These are phyloP conservation scores for Saccharomyces hybrid DNA, from an alignment of 1,139 yeast species.

Conservation along the genomic window DNA sequence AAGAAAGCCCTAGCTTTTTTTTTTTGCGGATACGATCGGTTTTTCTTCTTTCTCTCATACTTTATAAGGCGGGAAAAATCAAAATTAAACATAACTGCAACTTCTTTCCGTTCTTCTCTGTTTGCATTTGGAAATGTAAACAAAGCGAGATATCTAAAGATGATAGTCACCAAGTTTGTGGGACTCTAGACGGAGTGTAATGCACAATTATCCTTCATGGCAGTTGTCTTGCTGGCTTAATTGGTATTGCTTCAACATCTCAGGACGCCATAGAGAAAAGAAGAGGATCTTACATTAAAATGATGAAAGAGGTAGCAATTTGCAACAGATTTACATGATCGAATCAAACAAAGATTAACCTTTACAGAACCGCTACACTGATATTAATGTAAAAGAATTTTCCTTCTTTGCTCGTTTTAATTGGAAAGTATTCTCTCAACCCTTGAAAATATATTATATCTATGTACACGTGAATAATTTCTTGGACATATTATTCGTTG, in stretches of 20 bases:
- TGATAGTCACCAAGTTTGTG: neutral
- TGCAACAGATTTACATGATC: constrained; percentile 5
- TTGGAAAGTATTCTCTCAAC: neutral
- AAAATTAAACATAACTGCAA: neutral
- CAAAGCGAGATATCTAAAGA: neutral
- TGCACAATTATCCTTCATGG: neutral
- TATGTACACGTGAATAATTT: neutral
- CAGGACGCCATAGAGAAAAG: neutral
- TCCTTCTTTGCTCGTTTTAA: neutral
- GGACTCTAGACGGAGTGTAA: neutral
- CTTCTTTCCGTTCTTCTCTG: neutral
- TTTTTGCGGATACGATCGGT: neutral
- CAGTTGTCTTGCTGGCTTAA: neutral
- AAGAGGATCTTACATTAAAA: neutral
- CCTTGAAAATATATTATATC: neutral
- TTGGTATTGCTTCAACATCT: neutral
- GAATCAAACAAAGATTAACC: constrained; percentile 10
- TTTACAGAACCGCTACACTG: constrained; percentile 31
- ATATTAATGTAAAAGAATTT: constrained; percentile 1
- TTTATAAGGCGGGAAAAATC: neutral
- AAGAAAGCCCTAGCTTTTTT: neutral
- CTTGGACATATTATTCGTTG: neutral
- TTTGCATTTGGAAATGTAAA: neutral
- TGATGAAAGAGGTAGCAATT: constrained; percentile 6
- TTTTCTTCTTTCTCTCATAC: neutral